Evolutionary conservation across 179 eudicot genomes (phyloP).

Genomic region (Kewa caespitosa): DNA sequence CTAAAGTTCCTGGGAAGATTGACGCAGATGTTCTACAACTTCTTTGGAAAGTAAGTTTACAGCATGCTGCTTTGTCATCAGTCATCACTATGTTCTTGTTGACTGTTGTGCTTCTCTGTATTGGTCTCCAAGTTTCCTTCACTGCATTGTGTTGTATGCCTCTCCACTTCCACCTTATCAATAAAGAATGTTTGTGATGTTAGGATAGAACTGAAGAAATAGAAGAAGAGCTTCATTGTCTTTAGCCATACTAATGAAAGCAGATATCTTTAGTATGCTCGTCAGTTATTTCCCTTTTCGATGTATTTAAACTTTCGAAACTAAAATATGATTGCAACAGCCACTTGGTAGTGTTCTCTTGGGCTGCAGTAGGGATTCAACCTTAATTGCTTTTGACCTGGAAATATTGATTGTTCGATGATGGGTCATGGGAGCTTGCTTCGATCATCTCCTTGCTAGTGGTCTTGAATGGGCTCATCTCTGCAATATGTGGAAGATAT

Average conservation of each 20-base stretch:
- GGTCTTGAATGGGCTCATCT: neutral
- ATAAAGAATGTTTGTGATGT: neutral
- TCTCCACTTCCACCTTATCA: neutral
- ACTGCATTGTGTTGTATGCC: neutral
- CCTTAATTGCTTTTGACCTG: neutral
- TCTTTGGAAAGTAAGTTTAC: conserved; percentile 85
- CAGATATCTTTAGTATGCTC: neutral
- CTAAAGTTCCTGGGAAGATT: conserved; percentile 98
- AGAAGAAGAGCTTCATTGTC: neutral
- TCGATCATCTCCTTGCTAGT: neutral
- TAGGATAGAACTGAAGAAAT: neutral
- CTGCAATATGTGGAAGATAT: neutral
- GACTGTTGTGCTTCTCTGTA: neutral
- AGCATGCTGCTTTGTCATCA: neutral
- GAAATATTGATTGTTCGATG: neutral
- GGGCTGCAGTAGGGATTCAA: neutral
- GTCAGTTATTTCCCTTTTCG: neutral
- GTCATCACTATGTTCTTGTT: too few species aligned
- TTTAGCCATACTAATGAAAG: neutral
- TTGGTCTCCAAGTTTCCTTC: neutral
- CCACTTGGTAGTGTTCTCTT: neutral
- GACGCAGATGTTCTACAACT: conserved; percentile 98
- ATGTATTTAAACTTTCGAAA: neutral
- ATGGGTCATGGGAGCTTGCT: neutral
- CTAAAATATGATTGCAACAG: neutral